phyloP scores from a whole-genome alignment of 1,139 yeast species.

The Entelexis paramagnoliae region DNA sequence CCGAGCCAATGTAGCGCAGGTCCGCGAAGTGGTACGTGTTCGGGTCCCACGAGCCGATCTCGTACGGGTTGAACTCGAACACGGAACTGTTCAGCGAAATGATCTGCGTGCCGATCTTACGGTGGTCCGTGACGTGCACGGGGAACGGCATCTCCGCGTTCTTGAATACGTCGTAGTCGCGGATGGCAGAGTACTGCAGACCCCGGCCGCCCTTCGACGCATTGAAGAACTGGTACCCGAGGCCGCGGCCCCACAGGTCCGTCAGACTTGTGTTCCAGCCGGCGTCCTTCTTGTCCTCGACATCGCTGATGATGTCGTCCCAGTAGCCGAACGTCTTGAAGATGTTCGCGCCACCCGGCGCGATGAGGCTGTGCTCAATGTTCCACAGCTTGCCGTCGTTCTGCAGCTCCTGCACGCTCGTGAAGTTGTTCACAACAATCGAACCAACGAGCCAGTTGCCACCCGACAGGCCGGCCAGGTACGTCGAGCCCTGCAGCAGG shows the following conservation, averaged over 20 bases:
- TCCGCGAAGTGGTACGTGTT: slow-evolving; percentile 57
- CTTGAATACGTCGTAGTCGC: slow-evolving; percentile 40
- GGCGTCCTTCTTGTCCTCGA: slow-evolving; percentile 55
- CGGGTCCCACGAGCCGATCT: slow-evolving; percentile 79
- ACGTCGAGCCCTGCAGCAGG: slow-evolving; percentile 64
- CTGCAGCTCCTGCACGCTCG: slow-evolving; percentile 51
- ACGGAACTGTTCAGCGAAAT: slow-evolving; percentile 60
- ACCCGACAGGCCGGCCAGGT: slow-evolving; percentile 77
- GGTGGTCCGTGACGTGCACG: slow-evolving; percentile 71
- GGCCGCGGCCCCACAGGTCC: slow-evolving; percentile 89
- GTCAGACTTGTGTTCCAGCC: slow-evolving; percentile 71
- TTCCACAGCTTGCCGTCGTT: slow-evolving; percentile 76
- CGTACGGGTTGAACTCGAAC: slow-evolving; percentile 75
- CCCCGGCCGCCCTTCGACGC: slow-evolving; percentile 52
- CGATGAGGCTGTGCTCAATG: slow-evolving; percentile 48
- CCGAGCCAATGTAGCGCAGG: slow-evolving; percentile 59
- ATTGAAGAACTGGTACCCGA: slow-evolving; percentile 64
- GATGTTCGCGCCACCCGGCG: slow-evolving; percentile 62
- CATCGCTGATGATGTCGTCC: slow-evolving; percentile 43
- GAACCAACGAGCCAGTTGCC: slow-evolving; percentile 77
- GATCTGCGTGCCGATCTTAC: slow-evolving; percentile 52
- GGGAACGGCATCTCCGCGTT: slow-evolving; percentile 80
- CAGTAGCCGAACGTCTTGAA: slow-evolving; percentile 41
- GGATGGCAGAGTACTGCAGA: slow-evolving; percentile 34
- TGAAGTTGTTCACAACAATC: slow-evolving; percentile 66